Evolutionary conservation across 2,329 filamentous ascomycete genomes (phyloP).

Genomic region (Diplodia corticola): DNA sequence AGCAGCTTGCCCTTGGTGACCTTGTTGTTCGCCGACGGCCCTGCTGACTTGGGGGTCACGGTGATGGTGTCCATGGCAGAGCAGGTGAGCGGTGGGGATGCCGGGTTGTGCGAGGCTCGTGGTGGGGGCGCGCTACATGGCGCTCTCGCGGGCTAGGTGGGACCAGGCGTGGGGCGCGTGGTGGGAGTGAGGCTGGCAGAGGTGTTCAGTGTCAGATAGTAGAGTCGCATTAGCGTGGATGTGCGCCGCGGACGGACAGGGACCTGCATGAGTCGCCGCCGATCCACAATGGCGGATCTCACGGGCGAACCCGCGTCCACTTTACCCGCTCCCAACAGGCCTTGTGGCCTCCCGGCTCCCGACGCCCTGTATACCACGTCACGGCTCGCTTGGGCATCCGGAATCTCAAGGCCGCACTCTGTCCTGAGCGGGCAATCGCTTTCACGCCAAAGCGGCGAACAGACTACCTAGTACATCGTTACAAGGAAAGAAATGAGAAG

Average conservation of each 20-base stretch:
- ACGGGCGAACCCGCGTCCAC: conserved; percentile 15
- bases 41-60: conserved; percentile 41
- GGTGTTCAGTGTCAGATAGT: conserved; percentile 15
- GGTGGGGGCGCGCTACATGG: conserved; percentile 21
- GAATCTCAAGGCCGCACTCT: not conserved
- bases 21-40: conserved; percentile 25
- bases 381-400: not conserved
- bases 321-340: not conserved
- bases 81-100: not conserved
- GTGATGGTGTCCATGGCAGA: conserved; percentile 38
- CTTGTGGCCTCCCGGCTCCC: not conserved
- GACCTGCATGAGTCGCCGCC: conserved; percentile 21
- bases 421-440: not conserved
- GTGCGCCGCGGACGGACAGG: conserved; percentile 11
- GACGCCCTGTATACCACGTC: not conserved
- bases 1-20: conserved; percentile 43
- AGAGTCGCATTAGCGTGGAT: conserved; percentile 17
- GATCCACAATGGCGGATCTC: conserved; percentile 18
- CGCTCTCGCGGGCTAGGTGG: not conserved
- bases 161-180: not conserved
- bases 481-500: conserved; percentile 9
- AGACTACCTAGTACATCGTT: conserved; percentile 21
- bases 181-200: not conserved
- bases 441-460: not conserved
- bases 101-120: not conserved